Percentiles rank a stretch among this genome's conserved stretches.
Conservation (phyloP, 2,329 filamentous ascomycete genomes). For the Keithomyces neogunnii region DNA sequence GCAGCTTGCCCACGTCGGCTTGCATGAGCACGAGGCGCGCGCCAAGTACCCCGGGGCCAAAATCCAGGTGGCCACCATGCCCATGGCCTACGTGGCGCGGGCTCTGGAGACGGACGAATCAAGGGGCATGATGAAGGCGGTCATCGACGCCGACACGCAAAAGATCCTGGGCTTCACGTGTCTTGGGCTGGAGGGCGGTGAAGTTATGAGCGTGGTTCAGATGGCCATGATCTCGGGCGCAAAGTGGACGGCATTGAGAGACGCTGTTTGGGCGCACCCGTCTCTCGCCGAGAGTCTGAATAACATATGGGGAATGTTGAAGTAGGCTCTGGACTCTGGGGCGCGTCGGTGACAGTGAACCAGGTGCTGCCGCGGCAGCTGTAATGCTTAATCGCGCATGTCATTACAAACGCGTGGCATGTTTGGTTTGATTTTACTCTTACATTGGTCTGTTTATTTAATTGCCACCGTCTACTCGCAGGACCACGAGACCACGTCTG, state of each 20-base stretch:
- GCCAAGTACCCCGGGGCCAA: conserved; percentile 15
- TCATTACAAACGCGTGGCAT: no score
- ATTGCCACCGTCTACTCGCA: no score
- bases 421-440: no score
- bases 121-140: conserved; percentile 44
- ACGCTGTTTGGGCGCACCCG: conserved; percentile 42
- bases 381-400: no score
- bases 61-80: conserved; percentile 38
- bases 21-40: conserved; percentile 30
- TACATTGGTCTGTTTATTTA: no score
- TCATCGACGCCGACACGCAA: conserved; percentile 36
- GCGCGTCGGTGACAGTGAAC: no score
- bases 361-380: no score
- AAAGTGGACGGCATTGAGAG: conserved; percentile 34
- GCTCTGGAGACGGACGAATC: conserved; percentile 43
- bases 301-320: conserved; percentile 32
- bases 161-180: conserved; percentile 45
- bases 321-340: background rate
- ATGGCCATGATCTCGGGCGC: conserved; percentile 41
- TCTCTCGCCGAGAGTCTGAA: conserved; percentile 42
- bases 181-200: conserved; percentile 41
- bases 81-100: conserved; percentile 41
- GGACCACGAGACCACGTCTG: no score
- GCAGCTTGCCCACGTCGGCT: conserved; percentile 42
- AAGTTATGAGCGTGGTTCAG: conserved; percentile 45